Evolutionary conservation across 805 yeast species (phyloP).

Genomic region (Cyberlindnera petersonii): DNA sequence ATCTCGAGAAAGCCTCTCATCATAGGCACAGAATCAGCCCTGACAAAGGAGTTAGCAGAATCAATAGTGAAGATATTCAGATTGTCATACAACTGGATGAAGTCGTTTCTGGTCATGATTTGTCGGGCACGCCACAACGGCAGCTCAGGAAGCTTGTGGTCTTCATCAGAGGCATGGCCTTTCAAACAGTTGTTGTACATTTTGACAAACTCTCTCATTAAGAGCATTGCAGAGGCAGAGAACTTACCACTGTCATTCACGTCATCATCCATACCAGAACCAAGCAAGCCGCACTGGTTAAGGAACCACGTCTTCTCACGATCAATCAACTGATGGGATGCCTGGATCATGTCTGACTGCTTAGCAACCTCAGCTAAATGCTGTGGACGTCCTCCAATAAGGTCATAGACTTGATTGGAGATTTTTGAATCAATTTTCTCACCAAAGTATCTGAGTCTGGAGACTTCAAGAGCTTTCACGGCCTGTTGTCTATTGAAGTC

Average conservation of each 20-base stretch:
- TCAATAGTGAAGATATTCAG: constrained; percentile 78
- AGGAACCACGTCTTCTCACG: constrained; percentile 82
- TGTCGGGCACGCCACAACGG: constrained; percentile 85
- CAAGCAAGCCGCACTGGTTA: constrained; percentile 76
- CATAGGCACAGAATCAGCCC: constrained; percentile 85
- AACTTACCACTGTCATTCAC: constrained; percentile 83
- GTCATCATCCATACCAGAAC: constrained; percentile 81
- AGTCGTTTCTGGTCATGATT: constrained; percentile 82
- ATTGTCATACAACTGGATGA: constrained; percentile 69
- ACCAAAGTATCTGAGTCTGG: constrained; percentile 43
- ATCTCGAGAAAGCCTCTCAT: constrained; percentile 86
- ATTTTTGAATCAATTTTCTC: constrained; percentile 35
- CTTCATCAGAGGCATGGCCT: constrained; percentile 3
- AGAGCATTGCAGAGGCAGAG: constrained; percentile 65
- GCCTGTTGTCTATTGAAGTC: constrained; percentile 58
- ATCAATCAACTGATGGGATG: constrained; percentile 69
- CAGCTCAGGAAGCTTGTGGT: constrained; percentile 64
- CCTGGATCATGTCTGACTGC: constrained; percentile 50
- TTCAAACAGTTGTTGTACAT: constrained; percentile 40
- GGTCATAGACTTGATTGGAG: constrained; percentile 56
- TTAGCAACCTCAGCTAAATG: constrained; percentile 69
- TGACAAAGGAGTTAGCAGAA: constrained; percentile 56
- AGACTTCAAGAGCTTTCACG: constrained; percentile 46
- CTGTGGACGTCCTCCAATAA: constrained; percentile 84
- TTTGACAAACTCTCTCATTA: constrained; percentile 67